Evolutionary conservation across 1,284 basidiomycete genomes (phyloP), one percentile per base, ranked within the genome.

Genomic region (Puccinia novopanici): DNA sequence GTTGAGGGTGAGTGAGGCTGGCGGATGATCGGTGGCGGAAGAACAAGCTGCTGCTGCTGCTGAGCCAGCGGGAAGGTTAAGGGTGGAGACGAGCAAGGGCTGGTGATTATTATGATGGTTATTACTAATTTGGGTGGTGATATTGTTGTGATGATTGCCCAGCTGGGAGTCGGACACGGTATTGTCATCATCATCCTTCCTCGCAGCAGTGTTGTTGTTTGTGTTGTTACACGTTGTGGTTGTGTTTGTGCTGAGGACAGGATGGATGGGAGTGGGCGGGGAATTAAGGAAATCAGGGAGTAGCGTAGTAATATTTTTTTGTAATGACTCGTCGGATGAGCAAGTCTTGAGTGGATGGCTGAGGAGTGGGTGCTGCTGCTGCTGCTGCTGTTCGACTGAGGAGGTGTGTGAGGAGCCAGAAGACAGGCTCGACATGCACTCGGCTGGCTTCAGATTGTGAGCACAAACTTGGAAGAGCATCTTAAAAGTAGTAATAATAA

Each of bases 391-490:
- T 6, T 54, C 22, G 52, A n/a, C 22, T 54, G 70, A 34, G 50
- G 54, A 37, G 19, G 50, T 30, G 3, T 24, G 50, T 9, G 68
- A 52, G 48, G 54, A 27, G n/a, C 10, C 17, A 45, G 45, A 42
- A 10, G 65, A 34, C 1, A 34, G n/a, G 17, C n/a, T 12, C 30
- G 45, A 12, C 2, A 57, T 72, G 19, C 50, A 37, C 19, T 54
- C 50, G 54, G 30, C 24, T n/a, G 48, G 70, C 4, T 34, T 34
- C 34, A 34, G 34, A 55, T 72, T 72, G 42, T 67, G 42, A 67
- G 63, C 63, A 67, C 63, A 40, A n/a, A 67, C n/a, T 48, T 67
- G 63, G 63, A 67, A 67, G 63, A 67, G 63, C 63, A 67, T 67
- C 63, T 65, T n/a, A n/a, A n/a, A n/a, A n/a, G n/a, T n/a, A n/a